A percentile compares a stretch with the other conserved stretches of the same genome.
Evolutionary conservation across 2,329 filamentous ascomycete genomes (phyloP).

Genomic region (Sporothrix protearum): DNA sequence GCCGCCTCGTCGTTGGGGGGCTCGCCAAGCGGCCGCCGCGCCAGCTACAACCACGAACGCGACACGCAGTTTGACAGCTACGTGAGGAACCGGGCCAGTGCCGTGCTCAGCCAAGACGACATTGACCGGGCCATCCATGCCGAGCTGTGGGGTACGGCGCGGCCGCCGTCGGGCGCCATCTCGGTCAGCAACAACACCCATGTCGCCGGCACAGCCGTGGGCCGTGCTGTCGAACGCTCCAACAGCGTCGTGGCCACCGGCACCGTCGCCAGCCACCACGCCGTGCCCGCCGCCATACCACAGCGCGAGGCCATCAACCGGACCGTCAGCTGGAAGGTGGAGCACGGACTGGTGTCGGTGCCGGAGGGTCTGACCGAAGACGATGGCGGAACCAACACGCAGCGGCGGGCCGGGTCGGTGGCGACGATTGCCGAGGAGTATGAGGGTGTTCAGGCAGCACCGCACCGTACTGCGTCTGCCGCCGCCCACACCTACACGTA

Average conservation of each 20-base stretch:
- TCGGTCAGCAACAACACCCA: background rate
- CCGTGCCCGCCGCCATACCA: slow-evolving; percentile 16
- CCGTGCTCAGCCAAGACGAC: slow-evolving; percentile 29
- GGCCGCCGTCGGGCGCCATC: background rate
- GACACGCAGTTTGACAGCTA: slow-evolving; percentile 34
- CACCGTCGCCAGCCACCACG: slow-evolving; percentile 23
- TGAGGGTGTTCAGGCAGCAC: background rate
- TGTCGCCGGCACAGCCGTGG: background rate
- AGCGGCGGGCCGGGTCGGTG: background rate
- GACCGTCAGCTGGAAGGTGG: slow-evolving; percentile 38
- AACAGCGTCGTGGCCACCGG: slow-evolving; percentile 33
- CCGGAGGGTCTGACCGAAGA: slow-evolving; percentile 33
- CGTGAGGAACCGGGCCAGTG: slow-evolving; percentile 22
- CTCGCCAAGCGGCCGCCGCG: background rate
- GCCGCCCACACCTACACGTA: slow-evolving; percentile 15
- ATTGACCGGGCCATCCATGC: slow-evolving; percentile 36
- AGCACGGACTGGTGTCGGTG: slow-evolving; percentile 39
- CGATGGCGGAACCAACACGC: background rate
- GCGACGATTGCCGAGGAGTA: slow-evolving; percentile 33
- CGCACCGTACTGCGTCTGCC: too few species aligned
- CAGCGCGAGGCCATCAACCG: slow-evolving; percentile 31
- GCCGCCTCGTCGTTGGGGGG: slow-evolving; percentile 12
- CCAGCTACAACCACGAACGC: slow-evolving; percentile 33
- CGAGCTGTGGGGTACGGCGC: slow-evolving; percentile 35
- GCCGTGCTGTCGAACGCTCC: slow-evolving; percentile 27